Evolutionary conservation across 345 rosid species (phyloP), one percentile per base, ranked within the genome.

Genomic region (Schrenkiella parvula): DNA sequence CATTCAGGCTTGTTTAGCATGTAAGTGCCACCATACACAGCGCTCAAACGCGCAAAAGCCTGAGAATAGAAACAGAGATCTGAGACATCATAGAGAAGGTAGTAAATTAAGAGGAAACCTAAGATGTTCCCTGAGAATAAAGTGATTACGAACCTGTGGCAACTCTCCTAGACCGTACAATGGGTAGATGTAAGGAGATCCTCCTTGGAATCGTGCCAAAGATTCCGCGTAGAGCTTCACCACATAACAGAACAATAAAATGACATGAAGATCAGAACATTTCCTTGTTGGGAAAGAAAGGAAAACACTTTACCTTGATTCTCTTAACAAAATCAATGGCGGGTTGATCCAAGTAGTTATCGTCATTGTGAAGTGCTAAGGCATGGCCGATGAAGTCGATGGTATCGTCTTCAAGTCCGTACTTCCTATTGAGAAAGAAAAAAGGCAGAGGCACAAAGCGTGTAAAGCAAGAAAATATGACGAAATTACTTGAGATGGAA

Each of bases 1-100:
- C 96, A 91, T 52, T 88, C 89, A 63, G 96, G 95, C 77, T 91
- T 95, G 85, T 87, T 91, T 26, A 95, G 96, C 99, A 95, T 95
- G 89, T 95, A 91, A 61, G 96, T 91, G 34, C 97, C 96, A 35
- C 96, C 95, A 29, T 91, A 91, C 56, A 93, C 98, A 6, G 96
- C 98, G 78, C 97, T 93, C 62, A 89, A 78, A 32, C 97, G 95
- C 0, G 99, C 96, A 78, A 95, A 95, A 39, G 97, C 96, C 97
- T 89, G 76, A 22, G 51, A 25, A 43, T 1, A 60, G 81, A 52
- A 66, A 66, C 53, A 31, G 34, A 42, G 53, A 1, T 34, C 47
- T 35, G 37, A 55, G 47, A 57, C 37, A 38, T 8, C 37, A 38
- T 8, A 38, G 52, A 0, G 42, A 11, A 65, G 58, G 17, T 13